Base-by-base conservation (phyloP, 768 basidiomycete species). In the Sistotremastrum suecicum region DNA sequence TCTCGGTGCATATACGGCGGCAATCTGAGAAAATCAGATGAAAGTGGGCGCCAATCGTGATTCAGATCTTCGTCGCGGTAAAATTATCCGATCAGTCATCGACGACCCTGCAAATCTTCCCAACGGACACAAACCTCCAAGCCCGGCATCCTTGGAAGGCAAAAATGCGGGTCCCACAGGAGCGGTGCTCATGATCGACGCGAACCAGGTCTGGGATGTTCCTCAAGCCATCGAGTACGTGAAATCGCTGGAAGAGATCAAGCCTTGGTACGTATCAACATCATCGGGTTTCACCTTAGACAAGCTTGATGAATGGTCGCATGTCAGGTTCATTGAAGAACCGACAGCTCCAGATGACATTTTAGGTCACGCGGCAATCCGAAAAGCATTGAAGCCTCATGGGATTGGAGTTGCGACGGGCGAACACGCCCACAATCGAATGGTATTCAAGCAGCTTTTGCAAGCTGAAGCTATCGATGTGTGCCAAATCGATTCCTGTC, bases 201-300 rank as follows among this genome's bases (percentile, higher is more conserved):
- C 92, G 36, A 98, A 98, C 63, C 92, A 95, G 63, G 83, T 92
- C 5, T 92, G 87, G 87, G 91, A 94, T 53, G 94, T 98, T 10
- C 70, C 79, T 31, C 76, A 91, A 60, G 92, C 94, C 5, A 84
- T 95, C 54, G 85, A 92, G 31, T 94, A 94, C 60, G 87, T 92
- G 49, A 77, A 76, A 53, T 72, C 77, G 44, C 71, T 97, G 35
- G 71, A 75, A 53, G 72, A 75, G 43, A 76, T 90, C 60, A 87
- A 81, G 55, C 92, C 92, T 28, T 97, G 92, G 91, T 84, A 53
- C 51, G 67, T 50, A 0, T 8, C 5, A 34, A 28, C 42, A 28
- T 8, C 5, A 34, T 37, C n/a, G n/a, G 20, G 7, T 11, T 38
- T 42, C 20, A 38, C 12, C 20, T 7, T 12, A 33, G 33, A 45